Evolutionary conservation across 2,329 filamentous ascomycete genomes (phyloP).

Genomic region (Cladosporium sp.): DNA sequence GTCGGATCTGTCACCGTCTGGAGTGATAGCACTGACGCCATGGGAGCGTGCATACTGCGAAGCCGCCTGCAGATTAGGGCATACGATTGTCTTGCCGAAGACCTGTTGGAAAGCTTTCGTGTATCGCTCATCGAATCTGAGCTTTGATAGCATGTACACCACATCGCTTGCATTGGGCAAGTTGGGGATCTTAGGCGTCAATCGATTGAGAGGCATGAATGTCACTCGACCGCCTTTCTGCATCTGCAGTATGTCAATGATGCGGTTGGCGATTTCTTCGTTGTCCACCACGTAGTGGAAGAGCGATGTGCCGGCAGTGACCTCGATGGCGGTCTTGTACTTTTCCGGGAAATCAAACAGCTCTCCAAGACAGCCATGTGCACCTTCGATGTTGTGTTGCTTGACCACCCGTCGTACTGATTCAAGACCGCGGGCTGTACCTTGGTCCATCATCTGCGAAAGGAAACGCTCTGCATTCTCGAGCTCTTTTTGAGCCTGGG

Average conservation of each 20-base stretch:
- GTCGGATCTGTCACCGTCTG: conserved; percentile 90
- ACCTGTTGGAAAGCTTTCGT: conserved; percentile 90
- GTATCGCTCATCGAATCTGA: conserved; percentile 71
- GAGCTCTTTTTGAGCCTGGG: conserved; percentile 70
- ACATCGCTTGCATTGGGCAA: conserved; percentile 84
- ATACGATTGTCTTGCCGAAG: conserved; percentile 92
- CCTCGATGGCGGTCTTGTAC: conserved; percentile 85
- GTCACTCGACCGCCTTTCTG: conserved; percentile 82
- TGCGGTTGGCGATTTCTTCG: conserved; percentile 76
- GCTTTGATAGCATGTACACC: conserved; percentile 78
- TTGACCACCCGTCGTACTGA: conserved; percentile 78
- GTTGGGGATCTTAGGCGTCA: conserved; percentile 64
- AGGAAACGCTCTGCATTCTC: conserved; percentile 73
- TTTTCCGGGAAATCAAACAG: conserved; percentile 80
- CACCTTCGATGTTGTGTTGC: conserved; percentile 74
- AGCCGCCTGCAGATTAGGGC: conserved; percentile 81
- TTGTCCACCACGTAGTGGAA: conserved; percentile 97
- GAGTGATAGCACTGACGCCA: conserved; percentile 86
- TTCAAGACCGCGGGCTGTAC: conserved; percentile 81
- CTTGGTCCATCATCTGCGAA: conserved; percentile 81
- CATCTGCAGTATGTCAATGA: conserved; percentile 74
- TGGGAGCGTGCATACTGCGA: conserved; percentile 90
- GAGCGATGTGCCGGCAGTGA: conserved; percentile 84
- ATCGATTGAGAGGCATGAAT: conserved; percentile 85
- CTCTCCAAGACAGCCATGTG: conserved; percentile 89